Evolutionary conservation across 108 stramenopile genomes (phyloP), one percentile per base, ranked within the genome.

Genomic region (Pinguiococcus pyrenoidosus): DNA sequence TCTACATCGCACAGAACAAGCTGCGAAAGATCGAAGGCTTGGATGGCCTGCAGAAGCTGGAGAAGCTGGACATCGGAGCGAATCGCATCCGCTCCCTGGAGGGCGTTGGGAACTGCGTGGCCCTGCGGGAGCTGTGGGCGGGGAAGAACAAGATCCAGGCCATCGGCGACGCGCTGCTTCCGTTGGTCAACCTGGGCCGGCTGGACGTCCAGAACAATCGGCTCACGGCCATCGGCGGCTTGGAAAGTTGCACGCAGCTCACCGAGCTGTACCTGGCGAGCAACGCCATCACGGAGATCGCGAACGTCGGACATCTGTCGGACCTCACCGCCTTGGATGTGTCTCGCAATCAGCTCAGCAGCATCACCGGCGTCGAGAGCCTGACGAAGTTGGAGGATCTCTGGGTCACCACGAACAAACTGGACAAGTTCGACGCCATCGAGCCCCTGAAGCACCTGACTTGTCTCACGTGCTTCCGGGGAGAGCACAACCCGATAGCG

Each of bases 191-290:
- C 12, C 62, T 71, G 8, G 33, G 50, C 18, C 60, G 61, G 25
- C 56, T 71, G 0, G 67, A 68, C 37, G 61, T 71, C 26, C 70
- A 71, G 27, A 65, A 48, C 39, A 66, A 96, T 66, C 84, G 94
- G 42, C 59, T 96, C 23, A 84, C 83, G 5, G 59, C 51, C 18
- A 58, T 91, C 23, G 78, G 77, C 28, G 80, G 84, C 41, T 64
- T 92, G 52, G 43, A 30, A 64, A 79, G 35, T 71, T 76, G 57
- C 27, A 25, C 51, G 16, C 32, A 41, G 3, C 72, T 98, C 56
- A 80, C 87, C 70, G 96, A 98, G 70, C 70, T 98, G 14, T 98
- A 89, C 64, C 66, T 98, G 48, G 84, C 87, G 23, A 82, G 87
- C 73, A 92, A 96, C 74, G 87, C 74, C 21, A 87, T 96, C 53